Base-by-base conservation (phyloP, 495 filamentous ascomycete species). In the Wilcoxina mikolae region DNA sequence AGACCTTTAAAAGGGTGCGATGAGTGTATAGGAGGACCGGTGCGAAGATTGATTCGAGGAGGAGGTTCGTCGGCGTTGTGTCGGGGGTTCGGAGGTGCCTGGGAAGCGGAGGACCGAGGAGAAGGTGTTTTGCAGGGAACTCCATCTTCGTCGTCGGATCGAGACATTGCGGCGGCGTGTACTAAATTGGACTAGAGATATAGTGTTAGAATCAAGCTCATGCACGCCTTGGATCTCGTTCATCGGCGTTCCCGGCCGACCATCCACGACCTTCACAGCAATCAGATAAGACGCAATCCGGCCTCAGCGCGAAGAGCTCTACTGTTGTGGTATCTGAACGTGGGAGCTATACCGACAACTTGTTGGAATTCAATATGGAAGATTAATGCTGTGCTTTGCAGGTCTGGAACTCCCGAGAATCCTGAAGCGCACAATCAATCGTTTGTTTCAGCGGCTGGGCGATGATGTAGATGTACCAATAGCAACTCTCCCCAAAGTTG, bases 91-190 rank as follows among this genome's bases (percentile, higher is more conserved):
- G 62, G 62, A 29, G 62, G 62, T 18, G 62, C 62, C 49, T 65
- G 62, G 11, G 62, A 65, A n/a, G 62, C 62, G 38, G 62, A 65
- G 33, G 62, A 65, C 35, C 62, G 62, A 15, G 62, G 62, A 0
- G 62, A 65, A 23, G 62, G 62, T 2, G 62, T 65, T 51, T 65
- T 65, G 61, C 62, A 65, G 23, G 57, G 62, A 25, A 65, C 58
- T 17, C 63, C 59, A 22, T 64, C 62, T 42, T 65, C 61, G 25
- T 62, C 61, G 9, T 60, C 60, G 35, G 60, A 52, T 11, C 22
- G 47, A 15, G 27, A 15, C 27, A 28, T 50, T 17, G 12, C 26
- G 9, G 26, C 15, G 43, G n/a, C 15, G 23, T 11, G 43, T 39
- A n/a, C n/a, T n/a, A n/a, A 39, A 39, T 5, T 5, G 35, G 15